Evolutionary conservation across 1,284 basidiomycete genomes (phyloP).

Genomic region (Sporisorium exsertum): DNA sequence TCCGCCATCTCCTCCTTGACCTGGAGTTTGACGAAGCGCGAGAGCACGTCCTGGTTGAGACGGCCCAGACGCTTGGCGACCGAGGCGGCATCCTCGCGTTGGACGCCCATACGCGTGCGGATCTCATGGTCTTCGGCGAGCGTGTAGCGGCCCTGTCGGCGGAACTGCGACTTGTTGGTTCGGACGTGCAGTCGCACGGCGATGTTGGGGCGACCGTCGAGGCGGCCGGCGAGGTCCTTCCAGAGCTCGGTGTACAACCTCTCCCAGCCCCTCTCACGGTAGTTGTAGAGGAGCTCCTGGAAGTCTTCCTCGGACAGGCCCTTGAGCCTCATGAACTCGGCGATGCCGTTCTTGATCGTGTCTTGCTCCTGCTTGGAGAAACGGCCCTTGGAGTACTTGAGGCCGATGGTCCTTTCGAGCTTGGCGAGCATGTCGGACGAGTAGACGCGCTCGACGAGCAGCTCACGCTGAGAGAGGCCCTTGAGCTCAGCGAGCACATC

Average conservation of each 20-base stretch:
- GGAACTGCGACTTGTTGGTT: slow-evolving; percentile 48
- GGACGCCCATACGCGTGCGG: slow-evolving; percentile 24
- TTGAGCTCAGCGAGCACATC: slow-evolving; percentile 32
- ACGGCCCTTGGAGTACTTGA: slow-evolving; percentile 46
- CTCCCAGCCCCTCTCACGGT: slow-evolving; percentile 45
- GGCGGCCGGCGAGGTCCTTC: slow-evolving; percentile 46
- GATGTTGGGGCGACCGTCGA: slow-evolving; percentile 46
- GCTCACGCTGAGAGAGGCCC: slow-evolving; percentile 29
- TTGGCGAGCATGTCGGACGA: slow-evolving; percentile 48
- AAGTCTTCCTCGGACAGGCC: slow-evolving; percentile 45
- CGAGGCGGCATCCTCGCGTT: slow-evolving; percentile 32
- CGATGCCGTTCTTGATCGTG: slow-evolving; percentile 45
- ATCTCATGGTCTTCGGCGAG: slow-evolving; percentile 46
- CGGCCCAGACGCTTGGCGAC: slow-evolving; percentile 54
- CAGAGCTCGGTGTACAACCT: slow-evolving; percentile 51
- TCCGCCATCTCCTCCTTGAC: slow-evolving; percentile 42
- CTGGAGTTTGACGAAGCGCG: slow-evolving; percentile 46
- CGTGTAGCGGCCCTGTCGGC: slow-evolving; percentile 44
- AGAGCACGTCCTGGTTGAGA: slow-evolving; percentile 41
- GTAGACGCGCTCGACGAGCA: slow-evolving; percentile 53
- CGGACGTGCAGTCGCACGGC: slow-evolving; percentile 46
- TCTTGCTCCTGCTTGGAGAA: slow-evolving; percentile 48
- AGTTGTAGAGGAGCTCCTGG: slow-evolving; percentile 53
- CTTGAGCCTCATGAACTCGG: slow-evolving; percentile 45
- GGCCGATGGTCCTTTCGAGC: slow-evolving; percentile 49